Conservation (phyloP, 2,329 filamentous ascomycete species). For the Biscogniauxia marginata region DNA sequence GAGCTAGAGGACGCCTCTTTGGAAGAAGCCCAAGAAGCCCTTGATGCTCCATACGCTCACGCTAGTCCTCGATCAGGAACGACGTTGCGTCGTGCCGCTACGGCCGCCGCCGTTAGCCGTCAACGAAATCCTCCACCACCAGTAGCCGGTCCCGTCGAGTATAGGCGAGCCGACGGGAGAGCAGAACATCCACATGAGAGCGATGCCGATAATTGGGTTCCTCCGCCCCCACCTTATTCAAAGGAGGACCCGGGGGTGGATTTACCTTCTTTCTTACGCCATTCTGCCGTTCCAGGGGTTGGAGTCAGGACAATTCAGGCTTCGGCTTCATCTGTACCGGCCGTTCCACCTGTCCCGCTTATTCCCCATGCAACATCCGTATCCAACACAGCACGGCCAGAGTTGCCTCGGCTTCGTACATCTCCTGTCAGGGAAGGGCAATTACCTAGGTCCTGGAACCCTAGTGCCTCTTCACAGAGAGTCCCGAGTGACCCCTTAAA, state of each 20-base stretch:
- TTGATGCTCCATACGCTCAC: slow-evolving; percentile 72
- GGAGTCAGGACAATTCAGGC: slow-evolving; percentile 3
- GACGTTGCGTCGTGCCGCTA: slow-evolving; percentile 70
- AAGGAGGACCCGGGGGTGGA: slow-evolving; percentile 58
- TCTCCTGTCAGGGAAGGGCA: slow-evolving; percentile 18
- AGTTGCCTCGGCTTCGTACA: slow-evolving; percentile 31
- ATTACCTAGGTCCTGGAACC: slow-evolving; percentile 21
- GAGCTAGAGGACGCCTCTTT: slow-evolving; percentile 47
- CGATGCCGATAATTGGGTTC: slow-evolving; percentile 85
- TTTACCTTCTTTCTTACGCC: slow-evolving; percentile 55
- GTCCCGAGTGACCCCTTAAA: slow-evolving; percentile 6
- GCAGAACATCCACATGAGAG: slow-evolving; percentile 79
- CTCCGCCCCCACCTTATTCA: slow-evolving; percentile 78
- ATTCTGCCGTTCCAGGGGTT: slow-evolving; percentile 42
- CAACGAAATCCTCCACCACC: slow-evolving; percentile 60
- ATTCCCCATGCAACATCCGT: slow-evolving; percentile 7
- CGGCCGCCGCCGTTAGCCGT: slow-evolving; percentile 72
- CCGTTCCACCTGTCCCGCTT: slow-evolving; percentile 13
- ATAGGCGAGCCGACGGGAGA: slow-evolving; percentile 67
- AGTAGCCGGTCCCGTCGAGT: slow-evolving; percentile 55
- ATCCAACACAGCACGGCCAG: slow-evolving; percentile 21
- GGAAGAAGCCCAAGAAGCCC: slow-evolving; percentile 57
- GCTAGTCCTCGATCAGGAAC: slow-evolving; percentile 68
- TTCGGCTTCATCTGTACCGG: background rate
- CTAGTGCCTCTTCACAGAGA: slow-evolving; percentile 12